Evolutionary conservation across 2,329 filamentous ascomycete genomes (phyloP).

Genomic region (Pestalotiopsis sp.): DNA sequence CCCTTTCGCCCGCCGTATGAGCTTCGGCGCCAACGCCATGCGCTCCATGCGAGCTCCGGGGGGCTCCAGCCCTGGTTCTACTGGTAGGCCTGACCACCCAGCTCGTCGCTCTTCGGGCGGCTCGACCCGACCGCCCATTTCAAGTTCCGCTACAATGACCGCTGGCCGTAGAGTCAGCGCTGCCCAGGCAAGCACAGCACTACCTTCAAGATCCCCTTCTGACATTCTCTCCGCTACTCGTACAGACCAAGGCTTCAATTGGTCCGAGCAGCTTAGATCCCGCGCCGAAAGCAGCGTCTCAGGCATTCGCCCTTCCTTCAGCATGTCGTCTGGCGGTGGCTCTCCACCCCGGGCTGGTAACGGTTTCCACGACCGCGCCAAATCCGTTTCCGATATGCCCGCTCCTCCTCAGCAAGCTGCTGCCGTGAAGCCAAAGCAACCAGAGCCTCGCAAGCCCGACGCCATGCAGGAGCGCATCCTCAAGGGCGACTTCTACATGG

Average conservation of each 20-base stretch:
- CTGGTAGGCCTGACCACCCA: constrained; percentile 55
- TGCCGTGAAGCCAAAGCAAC: constrained; percentile 45
- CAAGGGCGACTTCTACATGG: constrained; percentile 98
- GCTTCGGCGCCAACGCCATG: constrained; percentile 83
- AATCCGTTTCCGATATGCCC: constrained; percentile 69
- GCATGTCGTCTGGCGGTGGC: constrained; percentile 39
- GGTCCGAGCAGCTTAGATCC: constrained; percentile 92
- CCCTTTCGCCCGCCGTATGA: constrained; percentile 83
- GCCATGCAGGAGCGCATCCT: constrained; percentile 96
- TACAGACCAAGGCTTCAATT: constrained; percentile 93
- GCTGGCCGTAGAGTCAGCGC: constrained; percentile 35
- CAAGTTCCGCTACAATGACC: constrained; percentile 33
- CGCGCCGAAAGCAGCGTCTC: constrained; percentile 81
- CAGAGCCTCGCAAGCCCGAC: constrained; percentile 74
- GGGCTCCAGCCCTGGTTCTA: constrained; percentile 61
- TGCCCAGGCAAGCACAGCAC: constrained; percentile 63
- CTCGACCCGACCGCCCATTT: constrained; percentile 28
- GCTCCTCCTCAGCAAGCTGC: constrained; percentile 56
- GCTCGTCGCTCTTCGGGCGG: constrained; percentile 27
- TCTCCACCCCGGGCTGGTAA: constrained; percentile 45
- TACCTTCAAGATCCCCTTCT: constrained; percentile 63
- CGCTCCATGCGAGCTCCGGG: constrained; percentile 65
- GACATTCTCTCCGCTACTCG: constrained; percentile 61
- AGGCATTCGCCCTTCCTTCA: constrained; percentile 58
- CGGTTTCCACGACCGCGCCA: constrained; percentile 64